Base-by-base conservation (phyloP, 2,329 filamentous ascomycete genomes). In the Verticillium isaacii region DNA sequence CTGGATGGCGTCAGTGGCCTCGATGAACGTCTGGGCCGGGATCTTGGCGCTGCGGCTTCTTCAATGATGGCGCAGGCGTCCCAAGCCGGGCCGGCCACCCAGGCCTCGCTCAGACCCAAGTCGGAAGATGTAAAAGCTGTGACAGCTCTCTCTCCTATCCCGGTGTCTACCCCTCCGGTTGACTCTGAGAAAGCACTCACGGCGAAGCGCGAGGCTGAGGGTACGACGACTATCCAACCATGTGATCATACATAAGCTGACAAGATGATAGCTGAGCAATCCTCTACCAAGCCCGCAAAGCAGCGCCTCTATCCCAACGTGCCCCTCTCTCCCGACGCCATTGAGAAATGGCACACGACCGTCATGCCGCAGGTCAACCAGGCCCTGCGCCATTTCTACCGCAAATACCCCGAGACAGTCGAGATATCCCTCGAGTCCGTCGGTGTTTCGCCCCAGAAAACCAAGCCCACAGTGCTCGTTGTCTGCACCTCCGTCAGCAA, bases 341-440 rank as follows among this genome's bases (percentile, higher is more conserved):
- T 92, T 2, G 86, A 91, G 39, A 84, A 87, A 64, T 94, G 90
- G 90, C 89, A 93, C 67, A 80, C 79, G 1, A 82, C 82, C 2
- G 75, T 92, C 61, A 90, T 92, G 78, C 88, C 89, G 1, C 87
- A 91, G 63, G 85, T 94, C 64, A 90, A 92, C 70, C 80, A 85
- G 19, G 85, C 91, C 1, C 81, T 93, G 17, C 85, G 87, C 25
- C 83, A 85, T 58, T 91, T 91, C 63, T 88, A 93, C 68, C 85
- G 85, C 65, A 90, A 90, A 67, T 84, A 91, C 58, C 84, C 87
- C 0, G 91, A 94, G 71, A 91, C 90, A 0, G 86, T 92, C 37
- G 90, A 91, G 68, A 92, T 94, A 50, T 90, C 89, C 11, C 83
- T 94, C 1, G 87, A 92, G 63, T 89, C 87, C 0, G 86, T 93